These are phyloP conservation scores for Dactylis glomerata DNA, from an alignment of 176 grass and related monocot genomes.

Conservation along the genomic window DNA sequence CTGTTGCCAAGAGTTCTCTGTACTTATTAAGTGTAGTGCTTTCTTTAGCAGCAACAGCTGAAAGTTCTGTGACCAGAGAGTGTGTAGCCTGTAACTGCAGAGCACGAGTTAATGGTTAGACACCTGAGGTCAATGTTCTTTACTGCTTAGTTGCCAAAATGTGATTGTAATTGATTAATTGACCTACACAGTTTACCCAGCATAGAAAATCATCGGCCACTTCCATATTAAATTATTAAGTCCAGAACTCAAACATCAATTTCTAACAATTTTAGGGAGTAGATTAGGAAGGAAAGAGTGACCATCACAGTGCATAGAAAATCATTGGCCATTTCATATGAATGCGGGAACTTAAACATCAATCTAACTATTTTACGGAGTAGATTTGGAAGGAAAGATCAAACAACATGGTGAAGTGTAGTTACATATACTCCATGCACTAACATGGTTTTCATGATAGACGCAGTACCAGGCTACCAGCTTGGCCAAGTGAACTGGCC, in stretches of 20 bases:
- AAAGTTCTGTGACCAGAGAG: slow-evolving; percentile 77
- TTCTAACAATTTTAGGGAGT: not conserved
- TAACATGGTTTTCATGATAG: not conserved
- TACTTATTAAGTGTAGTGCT: slow-evolving; percentile 67
- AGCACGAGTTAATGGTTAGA: slow-evolving; percentile 34
- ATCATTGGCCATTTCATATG: no score
- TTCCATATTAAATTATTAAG: not conserved
- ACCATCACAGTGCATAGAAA: no score
- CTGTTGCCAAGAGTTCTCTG: slow-evolving; percentile 66
- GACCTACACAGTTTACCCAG: not conserved
- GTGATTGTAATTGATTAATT: not conserved
- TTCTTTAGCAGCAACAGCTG: slow-evolving; percentile 72
- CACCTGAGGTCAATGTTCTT: not conserved
- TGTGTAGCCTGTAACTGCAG: slow-evolving; percentile 72
- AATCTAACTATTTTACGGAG: no score
- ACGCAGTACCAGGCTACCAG: not conserved
- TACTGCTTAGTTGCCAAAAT: not conserved
- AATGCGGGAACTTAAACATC: no score
- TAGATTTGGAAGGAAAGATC: not conserved
- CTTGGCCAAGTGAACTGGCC: not conserved
- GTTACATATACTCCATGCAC: not conserved
- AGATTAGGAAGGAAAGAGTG: no score
- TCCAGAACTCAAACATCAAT: not conserved
- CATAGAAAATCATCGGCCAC: not conserved
- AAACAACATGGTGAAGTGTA: not conserved